Evolutionary conservation across 805 yeast genomes (phyloP).

Genomic region (Yarrowia sp.): DNA sequence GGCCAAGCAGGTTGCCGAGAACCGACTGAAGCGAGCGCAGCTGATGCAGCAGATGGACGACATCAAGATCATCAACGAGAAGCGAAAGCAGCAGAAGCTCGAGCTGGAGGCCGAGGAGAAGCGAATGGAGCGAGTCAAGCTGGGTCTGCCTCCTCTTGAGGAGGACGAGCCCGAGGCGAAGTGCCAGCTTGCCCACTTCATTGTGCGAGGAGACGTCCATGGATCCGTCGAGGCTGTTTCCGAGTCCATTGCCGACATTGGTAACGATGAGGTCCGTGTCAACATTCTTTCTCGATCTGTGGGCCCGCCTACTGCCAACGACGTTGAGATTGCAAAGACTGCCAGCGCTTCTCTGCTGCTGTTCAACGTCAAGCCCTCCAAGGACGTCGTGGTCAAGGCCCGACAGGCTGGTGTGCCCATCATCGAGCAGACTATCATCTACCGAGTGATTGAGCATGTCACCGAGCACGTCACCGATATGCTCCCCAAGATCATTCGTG

Average conservation of each 20-base stretch:
- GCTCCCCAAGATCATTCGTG: constrained; percentile 65
- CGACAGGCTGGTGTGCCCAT: constrained; percentile 55
- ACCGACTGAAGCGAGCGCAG: constrained; percentile 55
- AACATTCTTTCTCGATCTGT: constrained; percentile 71
- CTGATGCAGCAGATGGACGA: constrained; percentile 58
- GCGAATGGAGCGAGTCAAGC: constrained; percentile 55
- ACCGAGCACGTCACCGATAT: constrained; percentile 57
- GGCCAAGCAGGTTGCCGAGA: constrained; percentile 72
- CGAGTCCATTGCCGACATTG: constrained; percentile 77
- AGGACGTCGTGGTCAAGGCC: constrained; percentile 60
- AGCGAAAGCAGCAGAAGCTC: constrained; percentile 51
- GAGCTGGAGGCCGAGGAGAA: constrained; percentile 53
- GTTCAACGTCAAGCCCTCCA: constrained; percentile 71
- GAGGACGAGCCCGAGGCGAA: constrained; percentile 37
- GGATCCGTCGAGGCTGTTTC: constrained; percentile 93
- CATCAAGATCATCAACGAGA: constrained; percentile 68
- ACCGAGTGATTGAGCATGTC: constrained; percentile 83
- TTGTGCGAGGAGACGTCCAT: constrained; percentile 85
- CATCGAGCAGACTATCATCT: constrained; percentile 72
- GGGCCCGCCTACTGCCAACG: constrained; percentile 69
- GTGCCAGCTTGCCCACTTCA: constrained; percentile 44
- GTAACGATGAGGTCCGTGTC: constrained; percentile 79
- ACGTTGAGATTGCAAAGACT: constrained; percentile 62
- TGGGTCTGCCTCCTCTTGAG: constrained; percentile 58
- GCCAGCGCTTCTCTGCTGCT: constrained; percentile 73